phyloP scores from a whole-genome alignment of 2,329 filamentous ascomycete species.

The Penicillium digitatum region DNA sequence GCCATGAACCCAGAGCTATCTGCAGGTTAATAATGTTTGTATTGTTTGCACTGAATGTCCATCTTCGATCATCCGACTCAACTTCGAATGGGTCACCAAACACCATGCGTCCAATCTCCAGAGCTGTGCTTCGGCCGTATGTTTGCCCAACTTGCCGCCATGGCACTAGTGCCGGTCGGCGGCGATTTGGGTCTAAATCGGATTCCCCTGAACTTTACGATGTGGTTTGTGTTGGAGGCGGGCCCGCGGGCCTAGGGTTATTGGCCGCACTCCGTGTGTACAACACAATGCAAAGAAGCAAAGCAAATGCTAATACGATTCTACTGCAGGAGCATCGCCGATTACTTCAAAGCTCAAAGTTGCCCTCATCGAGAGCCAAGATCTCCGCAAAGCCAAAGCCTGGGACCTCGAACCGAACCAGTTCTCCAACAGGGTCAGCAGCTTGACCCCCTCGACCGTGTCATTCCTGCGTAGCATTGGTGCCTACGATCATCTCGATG shows the following conservation, averaged over 20 bases:
- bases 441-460: slow-evolving; percentile 84
- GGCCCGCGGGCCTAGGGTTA: slow-evolving; percentile 81
- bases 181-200: slow-evolving; percentile 35
- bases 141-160: slow-evolving; percentile 41
- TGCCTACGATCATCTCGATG: slow-evolving; percentile 74
- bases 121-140: slow-evolving; percentile 36
- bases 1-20: neutral
- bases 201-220: slow-evolving; percentile 72
- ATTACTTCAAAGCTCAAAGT: slow-evolving; percentile 73
- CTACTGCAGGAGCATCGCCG: slow-evolving; percentile 64
- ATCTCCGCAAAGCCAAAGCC: slow-evolving; percentile 64
- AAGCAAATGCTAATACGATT: slow-evolving; percentile 5
- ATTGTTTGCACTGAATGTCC: slow-evolving; percentile 23
- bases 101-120: slow-evolving; percentile 36
- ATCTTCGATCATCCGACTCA: slow-evolving; percentile 14
- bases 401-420: slow-evolving; percentile 64
- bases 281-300: neutral
- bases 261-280: slow-evolving; percentile 68
- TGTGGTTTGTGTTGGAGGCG: slow-evolving; percentile 86
- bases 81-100: slow-evolving; percentile 8
- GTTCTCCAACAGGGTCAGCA: slow-evolving; percentile 94
- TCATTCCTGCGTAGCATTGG: slow-evolving; percentile 77
- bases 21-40: slow-evolving; percentile 13
- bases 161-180: slow-evolving; percentile 23
- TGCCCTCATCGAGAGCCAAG: slow-evolving; percentile 85